A percentile compares a stretch with the other conserved stretches of the same genome.
Evolutionary conservation across 1,284 basidiomycete genomes (phyloP).

Genomic region (Irpex sp.): DNA sequence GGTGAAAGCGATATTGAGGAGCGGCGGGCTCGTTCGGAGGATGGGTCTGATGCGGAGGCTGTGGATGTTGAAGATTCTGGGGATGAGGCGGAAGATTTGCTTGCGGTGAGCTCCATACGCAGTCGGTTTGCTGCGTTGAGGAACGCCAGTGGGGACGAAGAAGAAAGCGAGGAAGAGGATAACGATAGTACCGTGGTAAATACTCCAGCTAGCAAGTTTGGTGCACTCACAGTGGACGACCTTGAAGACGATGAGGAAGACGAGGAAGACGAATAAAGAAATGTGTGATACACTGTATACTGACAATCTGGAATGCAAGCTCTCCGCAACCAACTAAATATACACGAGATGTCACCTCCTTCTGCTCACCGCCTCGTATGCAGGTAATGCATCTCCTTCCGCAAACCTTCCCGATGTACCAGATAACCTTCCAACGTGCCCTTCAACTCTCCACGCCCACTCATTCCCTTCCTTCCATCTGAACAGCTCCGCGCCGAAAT

Average conservation of each 20-base stretch:
- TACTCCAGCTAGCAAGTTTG: conserved; percentile 3
- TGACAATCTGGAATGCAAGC: neutral
- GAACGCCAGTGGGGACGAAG: neutral
- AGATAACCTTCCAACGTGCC: conserved; percentile 43
- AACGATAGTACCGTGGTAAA: conserved; percentile 30
- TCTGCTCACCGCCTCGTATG: conserved; percentile 10
- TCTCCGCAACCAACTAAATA: neutral
- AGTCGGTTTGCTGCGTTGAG: conserved; percentile 5
- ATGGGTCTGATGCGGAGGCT: conserved; percentile 22
- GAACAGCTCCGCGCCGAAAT: conserved; percentile 59
- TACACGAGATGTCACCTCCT: neutral
- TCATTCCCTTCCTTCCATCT: conserved; percentile 62
- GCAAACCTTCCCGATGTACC: conserved; percentile 5
- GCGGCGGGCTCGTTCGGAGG: neutral
- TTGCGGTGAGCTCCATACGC: conserved; percentile 8
- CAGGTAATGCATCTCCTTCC: conserved; percentile 11
- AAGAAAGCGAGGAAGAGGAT: conserved; percentile 26
- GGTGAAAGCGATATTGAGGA: conserved; percentile 29
- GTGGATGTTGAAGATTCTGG: conserved; percentile 9
- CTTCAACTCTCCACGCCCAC: conserved; percentile 56
- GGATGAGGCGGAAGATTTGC: conserved; percentile 14
- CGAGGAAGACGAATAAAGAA: neutral
- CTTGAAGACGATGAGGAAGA: neutral
- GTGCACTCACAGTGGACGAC: neutral
- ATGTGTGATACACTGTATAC: neutral